Evolutionary conservation across 371 early-diverging fungal species (phyloP).

Genomic region (Apophysomyces variabilis): DNA sequence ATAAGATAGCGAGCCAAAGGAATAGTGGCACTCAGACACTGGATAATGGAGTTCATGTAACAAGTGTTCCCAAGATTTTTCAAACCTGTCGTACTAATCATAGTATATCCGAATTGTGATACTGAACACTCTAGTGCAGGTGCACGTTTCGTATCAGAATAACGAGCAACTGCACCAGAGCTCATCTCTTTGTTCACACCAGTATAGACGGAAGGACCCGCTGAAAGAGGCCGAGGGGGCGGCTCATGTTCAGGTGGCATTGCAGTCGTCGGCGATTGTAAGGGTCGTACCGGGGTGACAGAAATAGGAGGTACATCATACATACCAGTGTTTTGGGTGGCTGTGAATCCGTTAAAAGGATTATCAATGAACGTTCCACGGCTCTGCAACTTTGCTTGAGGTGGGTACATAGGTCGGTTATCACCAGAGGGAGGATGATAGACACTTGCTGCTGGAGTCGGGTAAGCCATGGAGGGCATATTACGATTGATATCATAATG

Average conservation of each 20-base stretch:
- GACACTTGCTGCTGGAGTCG: background rate
- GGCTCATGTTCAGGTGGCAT: slow-evolving; percentile 13
- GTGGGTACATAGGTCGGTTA: slow-evolving; percentile 16
- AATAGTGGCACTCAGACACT: slow-evolving; percentile 88
- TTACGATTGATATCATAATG: slow-evolving; percentile 24
- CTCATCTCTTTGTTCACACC: background rate
- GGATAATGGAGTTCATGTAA: slow-evolving; percentile 95
- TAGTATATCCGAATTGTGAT: slow-evolving; percentile 48
- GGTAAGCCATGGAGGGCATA: slow-evolving; percentile 11
- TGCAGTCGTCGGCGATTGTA: background rate
- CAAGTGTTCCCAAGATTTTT: slow-evolving; percentile 97
- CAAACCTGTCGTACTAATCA: slow-evolving; percentile 77
- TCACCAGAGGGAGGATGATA: background rate
- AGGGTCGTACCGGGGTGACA: slow-evolving; percentile 1
- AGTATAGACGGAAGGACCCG: background rate
- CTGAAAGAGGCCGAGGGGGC: slow-evolving; percentile 16
- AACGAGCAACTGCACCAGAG: background rate
- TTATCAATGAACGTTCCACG: slow-evolving; percentile 65
- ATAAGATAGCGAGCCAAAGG: slow-evolving; percentile 82
- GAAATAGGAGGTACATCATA: slow-evolving; percentile 32
- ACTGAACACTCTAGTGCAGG: slow-evolving; percentile 33
- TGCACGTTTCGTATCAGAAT: slow-evolving; percentile 1
- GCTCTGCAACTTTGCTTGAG: slow-evolving; percentile 29
- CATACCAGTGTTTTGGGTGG: slow-evolving; percentile 26
- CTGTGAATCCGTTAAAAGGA: slow-evolving; percentile 63